These are phyloP conservation scores for Lithospermum erythrorhizon DNA, from an alignment of 257 asterid species.

Conservation along the genomic window DNA sequence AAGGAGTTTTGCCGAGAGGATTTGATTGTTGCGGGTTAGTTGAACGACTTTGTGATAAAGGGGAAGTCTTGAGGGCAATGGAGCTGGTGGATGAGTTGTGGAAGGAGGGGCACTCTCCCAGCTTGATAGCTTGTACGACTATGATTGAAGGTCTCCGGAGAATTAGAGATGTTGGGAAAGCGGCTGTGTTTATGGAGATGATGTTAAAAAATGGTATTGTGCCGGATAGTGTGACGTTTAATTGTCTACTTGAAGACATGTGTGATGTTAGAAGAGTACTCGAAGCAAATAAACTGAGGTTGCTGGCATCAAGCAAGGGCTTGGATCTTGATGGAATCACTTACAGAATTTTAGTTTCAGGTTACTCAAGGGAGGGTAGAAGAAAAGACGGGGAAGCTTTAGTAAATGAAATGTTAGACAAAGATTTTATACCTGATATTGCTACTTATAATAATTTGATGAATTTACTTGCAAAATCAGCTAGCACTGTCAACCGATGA, in stretches of 20 bases:
- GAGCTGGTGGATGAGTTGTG: slow-evolving; percentile 60
- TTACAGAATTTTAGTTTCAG: slow-evolving; percentile 60
- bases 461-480: slow-evolving; percentile 39
- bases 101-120: slow-evolving; percentile 45
- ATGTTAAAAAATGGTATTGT: slow-evolving; percentile 49
- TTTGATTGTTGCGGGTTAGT: slow-evolving; percentile 45
- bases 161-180: slow-evolving; percentile 25
- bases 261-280: slow-evolving; percentile 40
- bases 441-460: slow-evolving; percentile 65
- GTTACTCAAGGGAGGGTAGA: slow-evolving; percentile 52
- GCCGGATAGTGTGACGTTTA: slow-evolving; percentile 73
- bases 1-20: slow-evolving; percentile 42
- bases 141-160: slow-evolving; percentile 58
- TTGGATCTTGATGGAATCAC: slow-evolving; percentile 59
- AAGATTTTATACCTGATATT: slow-evolving; percentile 66
- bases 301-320: slow-evolving; percentile 61
- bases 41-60: slow-evolving; percentile 48
- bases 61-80: slow-evolving; percentile 34
- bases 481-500: slow-evolving; percentile 5
- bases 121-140: slow-evolving; percentile 57
- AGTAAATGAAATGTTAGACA: slow-evolving; percentile 87
- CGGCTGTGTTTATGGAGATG: slow-evolving; percentile 33
- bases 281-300: slow-evolving; percentile 73
- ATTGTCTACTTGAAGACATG: slow-evolving; percentile 61
- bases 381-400: slow-evolving; percentile 62